Conservation (phyloP, 352 stramenopile genomes). For the Pelagophyceae sp. region DNA sequence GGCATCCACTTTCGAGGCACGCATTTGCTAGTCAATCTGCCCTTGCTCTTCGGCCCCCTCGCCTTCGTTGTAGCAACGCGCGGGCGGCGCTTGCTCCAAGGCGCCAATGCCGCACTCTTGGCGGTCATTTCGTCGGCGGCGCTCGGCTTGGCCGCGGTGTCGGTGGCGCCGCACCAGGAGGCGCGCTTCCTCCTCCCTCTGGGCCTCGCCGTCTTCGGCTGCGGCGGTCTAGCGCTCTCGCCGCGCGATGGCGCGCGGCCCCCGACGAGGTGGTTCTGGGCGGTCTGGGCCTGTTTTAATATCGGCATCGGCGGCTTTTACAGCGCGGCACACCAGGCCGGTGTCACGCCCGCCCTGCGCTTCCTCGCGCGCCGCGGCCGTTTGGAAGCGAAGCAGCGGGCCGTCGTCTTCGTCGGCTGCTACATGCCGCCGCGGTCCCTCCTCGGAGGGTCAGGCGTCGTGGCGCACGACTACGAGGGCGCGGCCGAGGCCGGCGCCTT, state of each 20-base stretch:
- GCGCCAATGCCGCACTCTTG: not conserved
- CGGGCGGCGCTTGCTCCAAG: too few relatives aligned
- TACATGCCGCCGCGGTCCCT: constrained; percentile 2
- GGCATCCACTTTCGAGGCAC: constrained; percentile 74
- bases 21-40: constrained; percentile 77
- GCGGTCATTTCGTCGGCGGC: constrained; percentile 46
- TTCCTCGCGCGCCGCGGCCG: not conserved
- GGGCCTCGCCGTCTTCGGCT: constrained; percentile 59
- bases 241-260: not conserved
- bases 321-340: constrained; percentile 48
- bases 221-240: not conserved
- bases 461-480: constrained; percentile 12
- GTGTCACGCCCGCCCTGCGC: constrained; percentile 35
- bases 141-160: constrained; percentile 65
- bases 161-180: constrained; percentile 82
- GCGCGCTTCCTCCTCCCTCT: constrained; percentile 75
- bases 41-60: constrained; percentile 68
- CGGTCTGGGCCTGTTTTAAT: constrained; percentile 48
- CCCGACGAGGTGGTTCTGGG: not conserved
- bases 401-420: constrained; percentile 10
- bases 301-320: constrained; percentile 45
- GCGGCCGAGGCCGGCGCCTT: not conserved
- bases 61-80: not conserved
- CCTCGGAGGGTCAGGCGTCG: not conserved
- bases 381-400: not conserved